phyloP scores from a whole-genome alignment of 2,329 filamentous ascomycete species.

The Trichoderma polysporum region DNA sequence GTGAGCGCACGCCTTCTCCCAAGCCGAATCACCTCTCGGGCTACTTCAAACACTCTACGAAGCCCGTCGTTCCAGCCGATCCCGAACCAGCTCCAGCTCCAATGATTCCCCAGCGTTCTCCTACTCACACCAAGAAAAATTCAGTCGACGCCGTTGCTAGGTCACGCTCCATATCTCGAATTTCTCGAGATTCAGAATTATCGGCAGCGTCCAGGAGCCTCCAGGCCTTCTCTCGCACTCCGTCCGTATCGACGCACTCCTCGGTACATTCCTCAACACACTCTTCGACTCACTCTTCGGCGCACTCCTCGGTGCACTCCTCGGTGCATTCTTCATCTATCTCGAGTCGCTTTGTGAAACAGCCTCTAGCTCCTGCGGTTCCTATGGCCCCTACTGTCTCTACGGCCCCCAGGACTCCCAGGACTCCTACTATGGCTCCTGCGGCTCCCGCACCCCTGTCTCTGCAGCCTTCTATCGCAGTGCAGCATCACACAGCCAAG shows the following conservation, averaged over 20 bases:
- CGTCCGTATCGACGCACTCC: constrained; percentile 55
- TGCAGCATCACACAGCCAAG: constrained; percentile 39
- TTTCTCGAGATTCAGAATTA: constrained; percentile 54
- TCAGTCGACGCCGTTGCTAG: constrained; percentile 71
- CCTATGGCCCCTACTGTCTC: not conserved
- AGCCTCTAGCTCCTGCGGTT: constrained; percentile 24
- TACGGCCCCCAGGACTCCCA: not conserved
- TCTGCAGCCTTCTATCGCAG: constrained; percentile 36
- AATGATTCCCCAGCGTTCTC: constrained; percentile 71
- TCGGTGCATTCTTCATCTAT: constrained; percentile 38
- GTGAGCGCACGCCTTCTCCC: constrained; percentile 55
- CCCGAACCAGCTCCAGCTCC: constrained; percentile 44
- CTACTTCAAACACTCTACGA: constrained; percentile 59
- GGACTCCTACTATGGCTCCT: constrained; percentile 24
- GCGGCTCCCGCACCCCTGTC: constrained; percentile 32
- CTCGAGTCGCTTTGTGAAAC: constrained; percentile 35
- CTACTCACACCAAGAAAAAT: constrained; percentile 86
- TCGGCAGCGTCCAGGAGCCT: constrained; percentile 57
- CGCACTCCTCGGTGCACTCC: constrained; percentile 22
- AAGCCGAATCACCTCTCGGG: constrained; percentile 66
- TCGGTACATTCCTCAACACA: constrained; percentile 48
- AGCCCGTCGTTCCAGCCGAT: constrained; percentile 39
- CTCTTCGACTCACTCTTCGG: constrained; percentile 46
- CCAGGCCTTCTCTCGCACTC: constrained; percentile 57
- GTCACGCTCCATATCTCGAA: constrained; percentile 59